These are phyloP conservation scores for Lyophyllum semitale DNA, from an alignment of 768 basidiomycete species.

Conservation along the genomic window DNA sequence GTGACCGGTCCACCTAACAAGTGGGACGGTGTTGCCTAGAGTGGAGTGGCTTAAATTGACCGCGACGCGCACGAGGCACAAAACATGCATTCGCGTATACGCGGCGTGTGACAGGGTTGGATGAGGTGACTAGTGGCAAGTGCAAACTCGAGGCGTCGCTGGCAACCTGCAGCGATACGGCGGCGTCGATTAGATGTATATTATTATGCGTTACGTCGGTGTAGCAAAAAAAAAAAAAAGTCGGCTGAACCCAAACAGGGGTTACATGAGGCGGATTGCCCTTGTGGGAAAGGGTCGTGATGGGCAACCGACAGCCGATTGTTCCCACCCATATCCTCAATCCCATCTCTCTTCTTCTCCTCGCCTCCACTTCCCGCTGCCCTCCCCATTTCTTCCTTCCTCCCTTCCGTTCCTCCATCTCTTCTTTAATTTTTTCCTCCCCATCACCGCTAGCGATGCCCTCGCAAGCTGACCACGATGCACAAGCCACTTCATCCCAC, in stretches of 20 bases:
- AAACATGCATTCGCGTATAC: background rate
- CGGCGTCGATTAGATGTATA: background rate
- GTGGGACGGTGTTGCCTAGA: constrained; percentile 3
- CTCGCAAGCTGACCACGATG: constrained; percentile 40
- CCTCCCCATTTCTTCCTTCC: constrained; percentile 24
- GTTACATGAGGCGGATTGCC: constrained; percentile 37
- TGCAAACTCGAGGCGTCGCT: background rate
- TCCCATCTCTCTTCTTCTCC: constrained; percentile 29
- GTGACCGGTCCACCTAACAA: background rate
- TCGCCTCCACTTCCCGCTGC: constrained; percentile 19
- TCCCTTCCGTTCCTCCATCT: constrained; percentile 26
- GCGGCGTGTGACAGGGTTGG: background rate
- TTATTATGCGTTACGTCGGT: constrained; percentile 4
- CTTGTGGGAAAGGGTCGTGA: constrained; percentile 44
- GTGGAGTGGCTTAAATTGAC: background rate
- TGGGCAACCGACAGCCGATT: constrained; percentile 42
- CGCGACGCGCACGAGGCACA: background rate
- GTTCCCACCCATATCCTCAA: constrained; percentile 40
- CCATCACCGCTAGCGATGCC: constrained; percentile 39
- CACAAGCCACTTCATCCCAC: constrained; percentile 74
- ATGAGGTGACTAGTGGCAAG: background rate
- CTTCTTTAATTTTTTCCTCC: constrained; percentile 42
- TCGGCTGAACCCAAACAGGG: constrained; percentile 29
- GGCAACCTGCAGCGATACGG: background rate
- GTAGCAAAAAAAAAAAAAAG: constrained; percentile 15